Evolutionary conservation across 2,329 filamentous ascomycete genomes (phyloP).

Genomic region (Microsporum canis): DNA sequence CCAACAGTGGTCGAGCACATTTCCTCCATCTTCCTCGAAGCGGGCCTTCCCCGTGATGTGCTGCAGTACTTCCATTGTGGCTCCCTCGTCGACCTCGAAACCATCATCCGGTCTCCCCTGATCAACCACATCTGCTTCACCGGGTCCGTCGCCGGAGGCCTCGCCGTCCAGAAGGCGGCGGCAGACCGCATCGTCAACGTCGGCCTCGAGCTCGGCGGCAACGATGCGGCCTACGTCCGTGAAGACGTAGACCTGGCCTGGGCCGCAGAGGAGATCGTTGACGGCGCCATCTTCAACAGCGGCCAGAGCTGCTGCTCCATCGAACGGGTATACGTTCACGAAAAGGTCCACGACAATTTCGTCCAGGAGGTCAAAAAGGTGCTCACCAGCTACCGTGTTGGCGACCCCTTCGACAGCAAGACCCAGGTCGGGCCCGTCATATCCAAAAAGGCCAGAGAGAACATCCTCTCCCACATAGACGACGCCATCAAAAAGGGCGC

Average conservation of each 20-base stretch:
- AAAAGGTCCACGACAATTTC: slow-evolving; percentile 72
- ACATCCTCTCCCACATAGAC: slow-evolving; percentile 66
- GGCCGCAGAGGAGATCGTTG: slow-evolving; percentile 89
- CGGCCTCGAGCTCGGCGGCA: slow-evolving; percentile 83
- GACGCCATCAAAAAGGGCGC: slow-evolving; percentile 78
- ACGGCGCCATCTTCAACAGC: slow-evolving; percentile 94
- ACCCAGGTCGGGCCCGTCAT: slow-evolving; percentile 85
- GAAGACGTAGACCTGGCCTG: slow-evolving; percentile 76
- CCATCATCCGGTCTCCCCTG: slow-evolving; percentile 63
- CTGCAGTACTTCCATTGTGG: slow-evolving; percentile 90
- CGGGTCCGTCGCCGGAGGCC: slow-evolving; percentile 75
- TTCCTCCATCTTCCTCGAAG: slow-evolving; percentile 61
- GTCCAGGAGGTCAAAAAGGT: slow-evolving; percentile 68
- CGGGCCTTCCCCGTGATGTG: slow-evolving; percentile 71
- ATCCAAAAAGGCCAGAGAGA: slow-evolving; percentile 63
- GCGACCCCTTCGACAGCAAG: slow-evolving; percentile 68
- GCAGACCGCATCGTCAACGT: slow-evolving; percentile 75
- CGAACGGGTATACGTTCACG: slow-evolving; percentile 83
- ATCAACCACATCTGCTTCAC: slow-evolving; percentile 85
- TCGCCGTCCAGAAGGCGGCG: slow-evolving; percentile 75
- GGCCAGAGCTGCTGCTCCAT: slow-evolving; percentile 96
- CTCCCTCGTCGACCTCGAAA: slow-evolving; percentile 62
- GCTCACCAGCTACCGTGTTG: slow-evolving; percentile 68
- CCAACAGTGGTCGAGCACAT: slow-evolving; percentile 84
- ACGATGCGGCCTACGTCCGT: slow-evolving; percentile 85